Evolutionary conservation across 2,329 filamentous ascomycete genomes (phyloP).

Genomic region (Neofusicoccum kwambonambiense): DNA sequence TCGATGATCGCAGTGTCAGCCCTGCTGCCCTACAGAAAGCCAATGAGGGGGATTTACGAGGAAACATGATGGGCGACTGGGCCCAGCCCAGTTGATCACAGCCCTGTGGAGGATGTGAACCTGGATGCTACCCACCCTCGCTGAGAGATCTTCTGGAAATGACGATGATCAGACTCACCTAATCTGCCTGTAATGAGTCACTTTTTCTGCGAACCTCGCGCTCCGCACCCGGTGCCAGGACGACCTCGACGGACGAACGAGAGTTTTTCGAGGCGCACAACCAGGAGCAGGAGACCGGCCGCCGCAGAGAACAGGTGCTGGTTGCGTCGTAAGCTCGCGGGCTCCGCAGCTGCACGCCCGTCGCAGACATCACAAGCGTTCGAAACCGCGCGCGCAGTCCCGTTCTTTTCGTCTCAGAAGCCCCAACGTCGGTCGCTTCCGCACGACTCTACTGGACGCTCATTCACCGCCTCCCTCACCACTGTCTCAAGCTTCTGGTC

Average conservation of each 20-base stretch:
- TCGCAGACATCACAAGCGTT: not conserved
- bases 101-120: conserved; percentile 16
- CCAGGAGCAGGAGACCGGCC: too few species aligned
- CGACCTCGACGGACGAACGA: too few species aligned
- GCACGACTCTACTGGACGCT: not conserved
- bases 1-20: not conserved
- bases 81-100: conserved; percentile 3
- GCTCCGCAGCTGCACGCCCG: not conserved
- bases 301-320: not conserved
- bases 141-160: conserved; percentile 5
- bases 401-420: not conserved
- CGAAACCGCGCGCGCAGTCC: not conserved
- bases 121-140: conserved; percentile 5
- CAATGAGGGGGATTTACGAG: conserved; percentile 5
- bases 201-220: not conserved
- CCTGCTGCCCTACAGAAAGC: not conserved
- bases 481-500: not conserved
- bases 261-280: too few species aligned
- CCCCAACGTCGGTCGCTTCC: not conserved
- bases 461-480: conserved; percentile 7
- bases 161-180: conserved; percentile 4
- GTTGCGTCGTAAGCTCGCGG: not conserved
- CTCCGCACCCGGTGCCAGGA: too few species aligned
- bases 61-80: not conserved
- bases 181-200: conserved; percentile 3